Evolutionary conservation across 2,329 filamentous ascomycete genomes (phyloP).

Genomic region (Phaeosphaeriaceae sp.): DNA sequence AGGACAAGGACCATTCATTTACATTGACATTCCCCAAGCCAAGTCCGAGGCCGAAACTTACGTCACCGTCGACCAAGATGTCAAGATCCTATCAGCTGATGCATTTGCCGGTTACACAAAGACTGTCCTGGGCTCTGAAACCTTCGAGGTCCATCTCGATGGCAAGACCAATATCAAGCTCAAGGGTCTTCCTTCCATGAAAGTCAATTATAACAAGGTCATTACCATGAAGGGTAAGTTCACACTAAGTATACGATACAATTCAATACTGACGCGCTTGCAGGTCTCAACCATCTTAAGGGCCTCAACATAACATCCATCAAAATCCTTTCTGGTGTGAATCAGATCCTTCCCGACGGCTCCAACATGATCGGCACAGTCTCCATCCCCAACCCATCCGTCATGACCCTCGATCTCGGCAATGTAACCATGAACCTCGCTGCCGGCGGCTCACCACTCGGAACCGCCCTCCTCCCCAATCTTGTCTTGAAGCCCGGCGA

Average conservation of each 20-base stretch:
- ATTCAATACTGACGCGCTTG: not conserved
- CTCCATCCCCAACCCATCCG: constrained; percentile 68
- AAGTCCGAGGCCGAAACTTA: constrained; percentile 52
- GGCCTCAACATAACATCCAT: constrained; percentile 61
- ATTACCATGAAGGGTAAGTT: constrained; percentile 62
- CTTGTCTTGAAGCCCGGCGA: constrained; percentile 64
- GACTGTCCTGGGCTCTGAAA: constrained; percentile 56
- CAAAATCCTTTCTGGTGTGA: constrained; percentile 52
- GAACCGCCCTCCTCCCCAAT: constrained; percentile 64
- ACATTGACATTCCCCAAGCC: constrained; percentile 54
- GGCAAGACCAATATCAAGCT: constrained; percentile 61
- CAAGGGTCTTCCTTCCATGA: constrained; percentile 56
- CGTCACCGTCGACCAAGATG: constrained; percentile 52
- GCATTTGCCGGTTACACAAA: constrained; percentile 59
- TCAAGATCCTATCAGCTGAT: constrained; percentile 52
- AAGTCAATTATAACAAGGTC: constrained; percentile 62
- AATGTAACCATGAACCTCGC: constrained; percentile 68
- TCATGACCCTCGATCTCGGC: constrained; percentile 70
- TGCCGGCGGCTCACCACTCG: constrained; percentile 60
- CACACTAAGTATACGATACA: not conserved
- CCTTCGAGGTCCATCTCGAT: constrained; percentile 57
- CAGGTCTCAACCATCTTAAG: constrained; percentile 64
- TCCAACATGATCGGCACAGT: constrained; percentile 68
- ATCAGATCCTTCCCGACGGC: constrained; percentile 48
- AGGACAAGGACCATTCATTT: constrained; percentile 51